These are phyloP conservation scores for Paxillus rubicundulus DNA, from an alignment of 768 basidiomycete species.

Conservation along the genomic window DNA sequence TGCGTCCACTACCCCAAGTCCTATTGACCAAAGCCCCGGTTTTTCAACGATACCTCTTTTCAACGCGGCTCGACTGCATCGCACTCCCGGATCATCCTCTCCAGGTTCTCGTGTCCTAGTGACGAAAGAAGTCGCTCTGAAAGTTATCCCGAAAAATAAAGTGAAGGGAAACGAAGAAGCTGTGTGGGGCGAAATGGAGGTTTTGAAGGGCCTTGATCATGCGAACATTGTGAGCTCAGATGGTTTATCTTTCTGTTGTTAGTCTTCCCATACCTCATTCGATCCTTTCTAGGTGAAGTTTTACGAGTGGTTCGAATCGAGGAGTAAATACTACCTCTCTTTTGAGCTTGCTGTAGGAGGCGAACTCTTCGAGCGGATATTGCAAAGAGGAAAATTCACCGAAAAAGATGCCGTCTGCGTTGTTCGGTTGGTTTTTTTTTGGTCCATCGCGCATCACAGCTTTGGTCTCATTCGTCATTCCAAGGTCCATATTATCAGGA, in stretches of 20 bases:
- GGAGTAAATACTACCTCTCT: constrained; percentile 91
- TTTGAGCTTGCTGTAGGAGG: constrained; percentile 95
- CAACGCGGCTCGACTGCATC: constrained; percentile 24
- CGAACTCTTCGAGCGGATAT: constrained; percentile 89
- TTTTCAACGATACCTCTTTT: constrained; percentile 30
- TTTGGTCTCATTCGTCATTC: background rate
- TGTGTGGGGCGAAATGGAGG: constrained; percentile 93
- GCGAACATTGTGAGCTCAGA: constrained; percentile 75
- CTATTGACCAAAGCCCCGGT: constrained; percentile 14
- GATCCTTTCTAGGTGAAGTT: constrained; percentile 74
- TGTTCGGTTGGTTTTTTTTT: constrained; percentile 50
- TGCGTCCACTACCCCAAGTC: constrained; percentile 31
- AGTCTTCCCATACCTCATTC: background rate
- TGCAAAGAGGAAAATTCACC: constrained; percentile 85
- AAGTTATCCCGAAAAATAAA: constrained; percentile 93
- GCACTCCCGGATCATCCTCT: constrained; percentile 17
- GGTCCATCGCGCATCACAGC: background rate
- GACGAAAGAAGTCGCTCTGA: constrained; percentile 77
- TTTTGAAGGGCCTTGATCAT: constrained; percentile 85
- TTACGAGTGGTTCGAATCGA: constrained; percentile 94
- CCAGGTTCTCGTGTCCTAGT: constrained; percentile 32
- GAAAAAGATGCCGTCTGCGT: constrained; percentile 86
- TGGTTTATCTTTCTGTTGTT: background rate
- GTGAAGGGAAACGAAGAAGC: constrained; percentile 87
- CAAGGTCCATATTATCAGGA: constrained; percentile 77